These are phyloP conservation scores for Drosera capensis DNA, from an alignment of 148 eudicot species.

Conservation along the genomic window DNA sequence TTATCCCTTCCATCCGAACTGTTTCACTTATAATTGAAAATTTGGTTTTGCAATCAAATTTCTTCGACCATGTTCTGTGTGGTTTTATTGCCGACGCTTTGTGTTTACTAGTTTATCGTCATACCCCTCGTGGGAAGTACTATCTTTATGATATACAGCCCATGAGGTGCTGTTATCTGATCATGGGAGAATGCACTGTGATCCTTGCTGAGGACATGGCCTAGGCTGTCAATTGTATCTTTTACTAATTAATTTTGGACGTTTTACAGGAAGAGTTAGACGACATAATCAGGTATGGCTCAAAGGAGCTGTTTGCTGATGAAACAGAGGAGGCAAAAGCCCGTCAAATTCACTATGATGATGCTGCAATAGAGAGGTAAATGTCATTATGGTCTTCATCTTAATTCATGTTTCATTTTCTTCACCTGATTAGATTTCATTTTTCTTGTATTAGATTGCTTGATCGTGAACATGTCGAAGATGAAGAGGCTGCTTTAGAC, in stretches of 20 bases:
- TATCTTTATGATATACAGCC: too few species aligned
- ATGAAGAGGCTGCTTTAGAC: constrained; percentile 63
- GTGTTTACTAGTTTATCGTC: too few species aligned
- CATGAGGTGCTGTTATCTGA: too few species aligned
- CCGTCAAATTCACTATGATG: constrained; percentile 96
- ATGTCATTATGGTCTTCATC: constrained; percentile 6
- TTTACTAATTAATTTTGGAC: background rate
- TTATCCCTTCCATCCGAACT: too few species aligned
- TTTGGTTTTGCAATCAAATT: too few species aligned
- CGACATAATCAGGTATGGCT: constrained; percentile 94
- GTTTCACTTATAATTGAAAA: too few species aligned
- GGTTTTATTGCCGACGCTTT: too few species aligned
- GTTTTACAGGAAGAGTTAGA: constrained; percentile 76
- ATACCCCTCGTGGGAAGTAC: too few species aligned
- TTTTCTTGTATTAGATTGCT: constrained; percentile 40
- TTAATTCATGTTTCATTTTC: background rate
- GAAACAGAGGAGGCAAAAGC: constrained; percentile 93
- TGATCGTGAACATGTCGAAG: constrained; percentile 78
- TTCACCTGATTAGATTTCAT: too few species aligned
- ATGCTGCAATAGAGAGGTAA: constrained; percentile 82
- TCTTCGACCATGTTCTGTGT: too few species aligned
- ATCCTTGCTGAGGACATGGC: too few species aligned
- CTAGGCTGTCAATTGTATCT: constrained; percentile 5
- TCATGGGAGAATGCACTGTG: too few species aligned
- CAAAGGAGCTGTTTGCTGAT: constrained; percentile 85